phyloP scores from a whole-genome alignment of 1,284 basidiomycete species.

The Sanguinoderma infundibulare region DNA sequence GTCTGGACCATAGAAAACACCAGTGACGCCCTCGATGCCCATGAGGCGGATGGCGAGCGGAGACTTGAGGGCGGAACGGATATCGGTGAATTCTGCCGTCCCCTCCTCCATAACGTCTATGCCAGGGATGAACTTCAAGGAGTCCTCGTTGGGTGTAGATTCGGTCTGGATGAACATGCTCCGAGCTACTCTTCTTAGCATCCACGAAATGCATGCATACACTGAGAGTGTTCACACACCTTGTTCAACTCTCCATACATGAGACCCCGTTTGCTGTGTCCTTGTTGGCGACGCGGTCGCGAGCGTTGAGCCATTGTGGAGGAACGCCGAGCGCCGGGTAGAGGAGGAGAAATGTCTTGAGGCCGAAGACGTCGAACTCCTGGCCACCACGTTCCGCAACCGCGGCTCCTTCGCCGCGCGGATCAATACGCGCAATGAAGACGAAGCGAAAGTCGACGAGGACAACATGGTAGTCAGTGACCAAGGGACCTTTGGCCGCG shows the following conservation, averaged over 20 bases:
- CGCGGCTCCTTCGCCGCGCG: slow-evolving; percentile 6
- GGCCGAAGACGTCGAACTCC: neutral
- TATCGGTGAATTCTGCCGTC: slow-evolving; percentile 94
- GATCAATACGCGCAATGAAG: slow-evolving; percentile 21
- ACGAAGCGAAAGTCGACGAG: slow-evolving; percentile 26
- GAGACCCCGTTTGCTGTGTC: slow-evolving; percentile 17
- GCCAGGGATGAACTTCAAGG: slow-evolving; percentile 97
- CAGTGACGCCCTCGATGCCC: slow-evolving; percentile 89
- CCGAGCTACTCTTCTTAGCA: slow-evolving; percentile 54
- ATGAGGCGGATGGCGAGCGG: slow-evolving; percentile 93
- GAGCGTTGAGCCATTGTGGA: slow-evolving; percentile 42
- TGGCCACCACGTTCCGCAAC: neutral
- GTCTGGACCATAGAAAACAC: slow-evolving; percentile 96
- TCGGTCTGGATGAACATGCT: slow-evolving; percentile 99
- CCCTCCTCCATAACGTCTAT: slow-evolving; percentile 80
- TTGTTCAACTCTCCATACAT: slow-evolving; percentile 27
- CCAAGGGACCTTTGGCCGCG: neutral
- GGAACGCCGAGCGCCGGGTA: slow-evolving; percentile 20
- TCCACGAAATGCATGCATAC: neutral
- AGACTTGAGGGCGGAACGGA: slow-evolving; percentile 80
- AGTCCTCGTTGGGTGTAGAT: slow-evolving; percentile 96
- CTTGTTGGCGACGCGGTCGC: slow-evolving; percentile 41
- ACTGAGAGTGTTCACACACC: slow-evolving; percentile 18
- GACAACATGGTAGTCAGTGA: slow-evolving; percentile 23
- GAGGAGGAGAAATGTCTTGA: slow-evolving; percentile 29